Percentiles rank a stretch among this genome's conserved stretches.
Conservation (phyloP, 495 filamentous ascomycete genomes). For the Aspergillus panamensis region DNA sequence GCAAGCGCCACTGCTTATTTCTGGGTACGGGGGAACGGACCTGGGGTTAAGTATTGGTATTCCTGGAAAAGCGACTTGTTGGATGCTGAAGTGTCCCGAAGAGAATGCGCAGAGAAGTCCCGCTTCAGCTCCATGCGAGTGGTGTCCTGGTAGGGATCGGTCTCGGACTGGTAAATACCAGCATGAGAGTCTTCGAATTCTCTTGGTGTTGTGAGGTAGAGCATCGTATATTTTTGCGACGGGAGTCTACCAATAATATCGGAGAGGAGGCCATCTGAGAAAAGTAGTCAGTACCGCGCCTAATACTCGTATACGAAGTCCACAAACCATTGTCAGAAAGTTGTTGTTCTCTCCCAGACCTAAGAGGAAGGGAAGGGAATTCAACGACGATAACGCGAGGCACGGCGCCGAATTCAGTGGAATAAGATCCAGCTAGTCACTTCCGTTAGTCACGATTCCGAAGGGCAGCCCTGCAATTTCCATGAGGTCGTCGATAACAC, state of each 20-base stretch:
- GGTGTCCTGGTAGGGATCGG: conserved; percentile 45
- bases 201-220: conserved; percentile 55
- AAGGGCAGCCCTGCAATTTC: not conserved
- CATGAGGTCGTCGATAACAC: conserved; percentile 3
- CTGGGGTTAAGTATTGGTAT: conserved; percentile 86
- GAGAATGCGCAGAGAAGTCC: conserved; percentile 41
- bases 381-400: conserved; percentile 51
- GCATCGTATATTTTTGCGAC: conserved; percentile 56
- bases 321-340: conserved; percentile 49
- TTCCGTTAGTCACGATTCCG: conserved; percentile 17
- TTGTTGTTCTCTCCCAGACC: conserved; percentile 36
- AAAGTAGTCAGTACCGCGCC: conserved; percentile 14
- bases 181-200: conserved; percentile 41
- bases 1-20: not conserved
- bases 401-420: conserved; percentile 40
- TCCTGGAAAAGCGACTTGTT: conserved; percentile 73
- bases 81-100: conserved; percentile 27
- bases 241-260: conserved; percentile 55
- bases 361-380: conserved; percentile 47
- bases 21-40: conserved; percentile 27
- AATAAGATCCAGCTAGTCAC: conserved; percentile 42
- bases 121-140: conserved; percentile 60
- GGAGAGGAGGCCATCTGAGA: conserved; percentile 57
- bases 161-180: conserved; percentile 49
- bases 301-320: not conserved